Percentiles rank a stretch among this genome's conserved stretches.
Conservation (phyloP, 2,329 filamentous ascomycete species). For the Colletotrichum sansevieriae region DNA sequence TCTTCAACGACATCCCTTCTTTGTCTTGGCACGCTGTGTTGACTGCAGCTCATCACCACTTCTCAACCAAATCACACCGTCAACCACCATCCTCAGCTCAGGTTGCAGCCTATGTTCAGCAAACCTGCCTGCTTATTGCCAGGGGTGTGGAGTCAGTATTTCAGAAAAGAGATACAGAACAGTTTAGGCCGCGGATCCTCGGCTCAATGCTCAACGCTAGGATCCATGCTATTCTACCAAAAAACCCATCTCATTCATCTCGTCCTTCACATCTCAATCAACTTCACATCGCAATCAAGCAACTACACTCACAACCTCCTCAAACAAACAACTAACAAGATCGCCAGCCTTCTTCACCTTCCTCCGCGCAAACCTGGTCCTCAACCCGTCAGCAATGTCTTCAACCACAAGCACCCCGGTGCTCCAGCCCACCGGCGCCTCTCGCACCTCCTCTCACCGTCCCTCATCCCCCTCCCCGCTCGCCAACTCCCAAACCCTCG, state of each 20-base stretch:
- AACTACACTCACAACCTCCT: neutral
- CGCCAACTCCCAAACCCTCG: constrained; percentile 56
- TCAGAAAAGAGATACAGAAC: constrained; percentile 1
- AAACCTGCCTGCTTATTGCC: constrained; percentile 35
- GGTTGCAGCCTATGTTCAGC: neutral
- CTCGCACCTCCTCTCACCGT: constrained; percentile 41
- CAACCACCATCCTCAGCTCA: neutral
- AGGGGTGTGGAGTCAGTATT: constrained; percentile 40
- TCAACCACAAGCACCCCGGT: constrained; percentile 76
- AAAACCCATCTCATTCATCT: constrained; percentile 25
- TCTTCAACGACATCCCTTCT: constrained; percentile 8
- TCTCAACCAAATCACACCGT: neutral
- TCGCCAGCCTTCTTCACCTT: constrained; percentile 83
- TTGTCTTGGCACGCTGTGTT: constrained; percentile 18
- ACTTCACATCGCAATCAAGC: neutral
- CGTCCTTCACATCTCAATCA: constrained; percentile 1
- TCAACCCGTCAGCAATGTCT: constrained; percentile 71
- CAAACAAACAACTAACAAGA: constrained; percentile 39
- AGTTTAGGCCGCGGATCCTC: constrained; percentile 22
- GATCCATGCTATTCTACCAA: constrained; percentile 10
- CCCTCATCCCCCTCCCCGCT: constrained; percentile 54
- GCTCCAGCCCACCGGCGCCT: constrained; percentile 60
- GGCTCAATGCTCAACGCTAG: neutral
- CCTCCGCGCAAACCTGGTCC: constrained; percentile 82
- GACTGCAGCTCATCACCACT: constrained; percentile 7